Conservation (phyloP, 179 eudicot genomes). For the Patellifolia procumbens region DNA sequence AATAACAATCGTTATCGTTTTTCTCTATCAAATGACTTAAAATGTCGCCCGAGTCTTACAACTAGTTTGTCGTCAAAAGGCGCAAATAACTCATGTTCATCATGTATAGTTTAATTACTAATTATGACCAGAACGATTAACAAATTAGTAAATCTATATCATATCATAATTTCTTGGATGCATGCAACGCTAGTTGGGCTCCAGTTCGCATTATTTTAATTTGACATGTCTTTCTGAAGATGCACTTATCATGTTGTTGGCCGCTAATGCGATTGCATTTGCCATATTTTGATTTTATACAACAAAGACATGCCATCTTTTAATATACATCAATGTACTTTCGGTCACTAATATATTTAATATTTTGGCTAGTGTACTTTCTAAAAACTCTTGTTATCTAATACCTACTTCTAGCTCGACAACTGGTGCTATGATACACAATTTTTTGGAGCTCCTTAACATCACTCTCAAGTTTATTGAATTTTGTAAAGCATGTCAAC, state of each 20-base stretch:
- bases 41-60: no score
- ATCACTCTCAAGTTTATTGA: no score
- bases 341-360: background rate
- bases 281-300: background rate
- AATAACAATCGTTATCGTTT: no score
- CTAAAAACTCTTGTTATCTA: no score
- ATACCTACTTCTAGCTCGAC: no score
- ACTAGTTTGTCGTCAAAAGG: no score
- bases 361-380: no score
- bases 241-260: constrained; percentile 6
- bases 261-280: constrained; percentile 1
- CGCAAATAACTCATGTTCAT: no score
- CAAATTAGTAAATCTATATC: background rate
- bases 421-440: no score
- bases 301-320: background rate
- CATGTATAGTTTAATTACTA: background rate
- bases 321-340: background rate
- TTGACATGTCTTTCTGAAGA: background rate
- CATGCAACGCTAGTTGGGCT: constrained; percentile 2
- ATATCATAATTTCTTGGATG: background rate
- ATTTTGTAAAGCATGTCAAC: no score
- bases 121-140: background rate
- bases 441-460: no score
- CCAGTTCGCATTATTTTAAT: constrained; percentile 5
- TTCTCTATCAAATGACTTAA: no score